Evolutionary conservation across 805 yeast species (phyloP), one percentile per base, ranked within the genome.

Genomic region (Yamadazyma phyllophila): DNA sequence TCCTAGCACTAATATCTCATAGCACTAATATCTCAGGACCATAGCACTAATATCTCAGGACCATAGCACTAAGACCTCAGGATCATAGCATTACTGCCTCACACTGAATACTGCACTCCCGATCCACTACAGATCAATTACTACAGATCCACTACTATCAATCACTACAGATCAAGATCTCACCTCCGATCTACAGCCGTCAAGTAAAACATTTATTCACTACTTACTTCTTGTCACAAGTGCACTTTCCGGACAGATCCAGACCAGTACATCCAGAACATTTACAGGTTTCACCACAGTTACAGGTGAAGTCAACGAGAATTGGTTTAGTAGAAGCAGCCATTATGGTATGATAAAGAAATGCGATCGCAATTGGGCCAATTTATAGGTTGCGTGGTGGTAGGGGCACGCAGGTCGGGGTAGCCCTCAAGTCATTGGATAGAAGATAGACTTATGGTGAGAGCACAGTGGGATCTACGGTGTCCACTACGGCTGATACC

Each of bases 271-370:
- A 51, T 30, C 51, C 50, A n/a, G 52, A 49, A 45, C 65, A 60
- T 46, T 54, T 56, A 46, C 65, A 60, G 15, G 50, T 45, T 13
- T 40, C 36, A 32, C 60, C 60, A 45, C 66, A 62, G 12, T 51
- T 43, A 46, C 66, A 62, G 33, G 54, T 38, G 30, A 36, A 11
- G 24, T 51, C 42, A 24, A 51, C 49, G 14, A 41, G 41, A 31
- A 39, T 39, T 30, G 39, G 33, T 51, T 47, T 47, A 27, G 52
- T 45, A 37, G 41, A 44, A 43, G 45, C 47, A 46, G 54, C 52
- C 56, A 52, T 52, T 47, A 36, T 51, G 12, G n/a, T n/a, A n/a
- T n/a, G 39, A 30, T 30, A 15, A 32, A 9, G 10, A 4, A 6
- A 6, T n/a, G 36, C 17, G 17, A 32, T 4, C 24, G 24, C 24